phyloP scores from a whole-genome alignment of 2,329 filamentous ascomycete genomes.

The Apiospora sp. region DNA sequence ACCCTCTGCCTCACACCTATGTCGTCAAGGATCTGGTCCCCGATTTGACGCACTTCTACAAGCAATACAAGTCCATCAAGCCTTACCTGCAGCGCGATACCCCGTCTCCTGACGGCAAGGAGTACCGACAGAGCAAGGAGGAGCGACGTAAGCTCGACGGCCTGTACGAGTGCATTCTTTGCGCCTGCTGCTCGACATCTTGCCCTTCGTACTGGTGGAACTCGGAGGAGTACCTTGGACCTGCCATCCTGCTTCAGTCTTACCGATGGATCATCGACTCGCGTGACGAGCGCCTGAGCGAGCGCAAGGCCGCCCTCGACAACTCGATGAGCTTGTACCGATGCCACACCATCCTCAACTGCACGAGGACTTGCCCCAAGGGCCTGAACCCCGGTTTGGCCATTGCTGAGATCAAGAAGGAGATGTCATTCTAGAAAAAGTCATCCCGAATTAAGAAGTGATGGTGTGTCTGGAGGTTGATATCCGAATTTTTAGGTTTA shows the following conservation, averaged over 20 bases:
- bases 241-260: conserved; percentile 94
- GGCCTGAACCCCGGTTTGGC: conserved; percentile 94
- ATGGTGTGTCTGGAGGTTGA: background rate
- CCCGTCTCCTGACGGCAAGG: conserved; percentile 83
- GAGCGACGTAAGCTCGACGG: conserved; percentile 97
- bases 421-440: conserved; percentile 70
- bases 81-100: conserved; percentile 95
- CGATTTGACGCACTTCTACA: conserved; percentile 98
- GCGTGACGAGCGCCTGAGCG: conserved; percentile 85
- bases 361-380: conserved; percentile 97
- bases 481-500: background rate
- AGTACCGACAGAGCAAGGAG: conserved; percentile 88
- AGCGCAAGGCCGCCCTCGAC: conserved; percentile 91
- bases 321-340: conserved; percentile 99
- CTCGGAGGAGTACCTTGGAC: conserved; percentile 96
- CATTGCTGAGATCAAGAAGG: conserved; percentile 99
- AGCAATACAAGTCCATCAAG: conserved; percentile 99
- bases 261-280: conserved; percentile 98
- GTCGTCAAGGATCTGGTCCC: conserved; percentile 99
- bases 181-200: conserved; percentile 98
- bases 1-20: conserved; percentile 97
- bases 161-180: conserved; percentile 98
- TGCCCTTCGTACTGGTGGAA: conserved; percentile 99
- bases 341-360: conserved; percentile 99
- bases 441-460: conserved; percentile 26